A percentile compares a stretch with the other conserved stretches of the same genome.
Conservation (phyloP, 2,329 filamentous ascomycete genomes). For the Sporothrix dimorphospora region DNA sequence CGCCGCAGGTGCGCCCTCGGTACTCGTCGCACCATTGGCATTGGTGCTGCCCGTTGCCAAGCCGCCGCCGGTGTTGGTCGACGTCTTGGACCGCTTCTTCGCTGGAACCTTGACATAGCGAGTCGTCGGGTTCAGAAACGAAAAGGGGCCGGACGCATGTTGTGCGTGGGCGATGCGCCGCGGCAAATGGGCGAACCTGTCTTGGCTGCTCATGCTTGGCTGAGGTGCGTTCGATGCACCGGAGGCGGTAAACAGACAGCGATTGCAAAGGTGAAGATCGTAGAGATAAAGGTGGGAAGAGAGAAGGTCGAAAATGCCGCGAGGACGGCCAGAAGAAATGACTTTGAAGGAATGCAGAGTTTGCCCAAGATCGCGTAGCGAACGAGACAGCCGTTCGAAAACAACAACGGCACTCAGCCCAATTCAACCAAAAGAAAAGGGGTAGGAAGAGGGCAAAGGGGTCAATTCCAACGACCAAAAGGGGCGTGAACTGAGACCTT, state of each 20-base stretch:
- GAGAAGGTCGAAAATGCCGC: background rate
- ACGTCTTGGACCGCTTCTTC: background rate
- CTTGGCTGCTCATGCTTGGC: slow-evolving; percentile 9
- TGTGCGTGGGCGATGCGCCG: slow-evolving; percentile 25
- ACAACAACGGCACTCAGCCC: background rate
- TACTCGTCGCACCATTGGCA: background rate
- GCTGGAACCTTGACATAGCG: slow-evolving; percentile 32
- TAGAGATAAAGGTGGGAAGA: background rate
- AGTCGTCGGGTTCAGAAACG: slow-evolving; percentile 35
- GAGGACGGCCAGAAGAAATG: too few species aligned
- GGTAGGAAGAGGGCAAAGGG: background rate
- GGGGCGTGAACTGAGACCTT: background rate
- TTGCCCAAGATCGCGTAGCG: background rate
- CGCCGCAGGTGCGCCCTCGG: background rate
- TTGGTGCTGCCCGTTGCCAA: background rate
- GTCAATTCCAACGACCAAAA: background rate
- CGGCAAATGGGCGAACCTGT: slow-evolving; percentile 21
- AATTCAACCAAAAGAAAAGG: background rate
- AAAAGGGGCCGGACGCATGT: slow-evolving; percentile 13
- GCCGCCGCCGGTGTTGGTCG: background rate
- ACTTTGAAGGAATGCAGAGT: too few species aligned
- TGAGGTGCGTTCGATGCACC: background rate
- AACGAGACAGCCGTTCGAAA: background rate
- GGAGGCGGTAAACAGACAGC: background rate
- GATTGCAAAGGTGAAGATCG: background rate